Percentiles rank a stretch among this genome's conserved stretches.
These are phyloP conservation scores for Mallotus nudiflorus DNA, from an alignment of 345 rosid genomes.

Conservation along the genomic window DNA sequence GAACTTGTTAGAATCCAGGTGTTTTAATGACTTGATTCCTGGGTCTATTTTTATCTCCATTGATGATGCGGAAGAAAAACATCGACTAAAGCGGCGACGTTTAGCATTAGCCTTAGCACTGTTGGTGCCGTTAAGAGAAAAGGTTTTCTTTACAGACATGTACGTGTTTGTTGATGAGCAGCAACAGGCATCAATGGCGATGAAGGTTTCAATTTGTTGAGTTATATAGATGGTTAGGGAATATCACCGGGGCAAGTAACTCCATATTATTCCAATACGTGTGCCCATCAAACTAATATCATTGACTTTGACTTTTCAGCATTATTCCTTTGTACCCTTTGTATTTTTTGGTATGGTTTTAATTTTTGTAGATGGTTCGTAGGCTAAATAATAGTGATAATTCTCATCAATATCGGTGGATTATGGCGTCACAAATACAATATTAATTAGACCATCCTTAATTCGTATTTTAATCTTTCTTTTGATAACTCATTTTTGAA, in stretches of 20 bases:
- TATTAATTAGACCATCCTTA: too few relatives aligned
- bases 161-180: neutral
- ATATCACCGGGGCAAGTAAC: slow-evolving; percentile 24
- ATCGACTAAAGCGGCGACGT: slow-evolving; percentile 31
- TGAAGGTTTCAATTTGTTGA: neutral
- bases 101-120: neutral
- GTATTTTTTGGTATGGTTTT: too few relatives aligned
- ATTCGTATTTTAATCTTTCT: too few relatives aligned
- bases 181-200: neutral
- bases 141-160: slow-evolving; percentile 52
- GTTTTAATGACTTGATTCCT: slow-evolving; percentile 39
- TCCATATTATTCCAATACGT: slow-evolving; percentile 21
- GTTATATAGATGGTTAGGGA: slow-evolving; percentile 7
- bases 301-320: slow-evolving; percentile 42
- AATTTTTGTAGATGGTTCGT: too few relatives aligned
- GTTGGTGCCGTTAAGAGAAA: neutral
- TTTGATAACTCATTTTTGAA: too few relatives aligned
- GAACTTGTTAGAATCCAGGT: slow-evolving; percentile 61
- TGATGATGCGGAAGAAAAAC: slow-evolving; percentile 54
- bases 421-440: too few relatives aligned
- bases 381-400: too few relatives aligned
- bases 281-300: slow-evolving; percentile 5
- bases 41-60: slow-evolving; percentile 46
- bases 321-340: too few relatives aligned
- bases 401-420: too few relatives aligned